Conservation (phyloP, 1,284 basidiomycete genomes). For the Sutorius eximius region DNA sequence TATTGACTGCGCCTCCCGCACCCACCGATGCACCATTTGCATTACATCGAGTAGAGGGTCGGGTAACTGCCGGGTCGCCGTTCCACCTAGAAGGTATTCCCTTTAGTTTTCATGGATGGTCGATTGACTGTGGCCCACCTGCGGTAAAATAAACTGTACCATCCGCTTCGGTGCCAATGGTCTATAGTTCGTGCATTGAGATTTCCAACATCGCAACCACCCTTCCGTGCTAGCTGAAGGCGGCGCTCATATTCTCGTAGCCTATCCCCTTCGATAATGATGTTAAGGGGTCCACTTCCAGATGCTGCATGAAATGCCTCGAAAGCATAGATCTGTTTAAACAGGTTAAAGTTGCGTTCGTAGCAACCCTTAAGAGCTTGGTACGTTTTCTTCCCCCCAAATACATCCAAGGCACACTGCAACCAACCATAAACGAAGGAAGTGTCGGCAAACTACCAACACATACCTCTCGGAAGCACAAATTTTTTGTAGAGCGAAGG, state of each 20-base stretch:
- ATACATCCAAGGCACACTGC: conserved; percentile 67
- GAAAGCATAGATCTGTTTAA: conserved; percentile 74
- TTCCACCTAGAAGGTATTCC: conserved; percentile 47
- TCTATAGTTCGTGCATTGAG: conserved; percentile 68
- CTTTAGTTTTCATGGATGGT: neutral
- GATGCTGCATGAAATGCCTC: conserved; percentile 53
- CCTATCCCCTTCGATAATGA: conserved; percentile 55
- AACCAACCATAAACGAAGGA: conserved; percentile 6
- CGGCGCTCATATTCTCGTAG: conserved; percentile 65
- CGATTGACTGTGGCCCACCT: conserved; percentile 40
- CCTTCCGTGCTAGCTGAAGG: conserved; percentile 58
- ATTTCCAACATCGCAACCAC: conserved; percentile 66
- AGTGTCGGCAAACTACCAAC: neutral
- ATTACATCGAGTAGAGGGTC: conserved; percentile 42
- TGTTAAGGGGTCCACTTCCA: conserved; percentile 39
- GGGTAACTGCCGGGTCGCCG: conserved; percentile 57
- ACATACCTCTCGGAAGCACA: conserved; percentile 70
- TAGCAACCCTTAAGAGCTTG: conserved; percentile 79
- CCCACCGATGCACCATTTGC: conserved; percentile 24
- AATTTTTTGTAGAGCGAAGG: conserved; percentile 73
- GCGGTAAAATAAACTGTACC: conserved; percentile 67
- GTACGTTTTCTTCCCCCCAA: conserved; percentile 71
- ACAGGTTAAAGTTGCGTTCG: conserved; percentile 75
- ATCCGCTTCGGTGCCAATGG: conserved; percentile 71
- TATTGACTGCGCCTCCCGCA: conserved; percentile 28